phyloP scores from a whole-genome alignment of 495 filamentous ascomycete genomes.

The Hypoxylon trugodes region DNA sequence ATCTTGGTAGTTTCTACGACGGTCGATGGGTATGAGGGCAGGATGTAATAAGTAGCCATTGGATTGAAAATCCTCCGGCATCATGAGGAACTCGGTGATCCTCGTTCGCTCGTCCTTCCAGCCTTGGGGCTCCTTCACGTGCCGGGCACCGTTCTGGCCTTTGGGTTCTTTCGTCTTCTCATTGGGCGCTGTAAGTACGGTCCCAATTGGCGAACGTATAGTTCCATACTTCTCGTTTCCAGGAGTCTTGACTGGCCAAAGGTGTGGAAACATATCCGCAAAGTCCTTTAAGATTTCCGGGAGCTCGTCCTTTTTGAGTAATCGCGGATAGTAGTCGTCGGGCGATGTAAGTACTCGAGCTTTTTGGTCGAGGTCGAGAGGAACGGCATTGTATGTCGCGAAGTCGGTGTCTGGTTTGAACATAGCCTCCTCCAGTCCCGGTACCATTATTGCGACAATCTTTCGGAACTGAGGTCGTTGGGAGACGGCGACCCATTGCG shows the following conservation, averaged over 20 bases:
- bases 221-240: constrained; percentile 82
- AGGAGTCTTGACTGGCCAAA: constrained; percentile 88
- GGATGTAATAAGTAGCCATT: constrained; percentile 86
- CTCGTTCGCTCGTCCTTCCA: constrained; percentile 76
- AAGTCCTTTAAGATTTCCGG: constrained; percentile 72
- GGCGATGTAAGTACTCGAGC: constrained; percentile 52
- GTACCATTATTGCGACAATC: constrained; percentile 92
- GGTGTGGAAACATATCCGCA: constrained; percentile 81
- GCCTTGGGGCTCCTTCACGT: constrained; percentile 64
- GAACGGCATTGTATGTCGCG: constrained; percentile 48
- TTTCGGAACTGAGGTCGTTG: constrained; percentile 80
- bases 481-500: constrained; percentile 86
- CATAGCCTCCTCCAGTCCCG: constrained; percentile 88
- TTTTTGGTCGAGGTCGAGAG: constrained; percentile 41
- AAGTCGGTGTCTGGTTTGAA: constrained; percentile 75
- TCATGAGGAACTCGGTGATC: constrained; percentile 78
- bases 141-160: constrained; percentile 61
- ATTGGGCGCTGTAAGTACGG: constrained; percentile 73
- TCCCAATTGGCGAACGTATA: constrained; percentile 83
- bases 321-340: constrained; percentile 77
- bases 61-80: constrained; percentile 76
- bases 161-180: constrained; percentile 69
- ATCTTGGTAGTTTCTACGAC: constrained; percentile 51
- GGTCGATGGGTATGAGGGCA: constrained; percentile 60
- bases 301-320: constrained; percentile 66